Conservation (phyloP, 1,139 yeast genomes). For the Saccharomyces hybrid region DNA sequence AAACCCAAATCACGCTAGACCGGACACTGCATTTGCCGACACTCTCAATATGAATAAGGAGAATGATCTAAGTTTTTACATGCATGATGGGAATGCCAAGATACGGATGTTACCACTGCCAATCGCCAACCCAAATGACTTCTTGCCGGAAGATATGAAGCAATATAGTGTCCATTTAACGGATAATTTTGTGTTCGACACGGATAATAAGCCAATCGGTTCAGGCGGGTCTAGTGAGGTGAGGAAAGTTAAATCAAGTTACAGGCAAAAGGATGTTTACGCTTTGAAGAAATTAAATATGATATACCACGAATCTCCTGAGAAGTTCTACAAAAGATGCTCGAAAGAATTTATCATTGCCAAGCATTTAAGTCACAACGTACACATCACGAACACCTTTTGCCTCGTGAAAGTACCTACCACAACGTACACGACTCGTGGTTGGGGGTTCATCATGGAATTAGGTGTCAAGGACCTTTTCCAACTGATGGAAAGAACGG, state of each 20-base stretch:
- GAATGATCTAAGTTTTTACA: constrained; percentile 22
- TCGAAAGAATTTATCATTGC: constrained; percentile 57
- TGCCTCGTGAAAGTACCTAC: constrained; percentile 53
- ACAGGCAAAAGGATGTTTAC: constrained; percentile 33
- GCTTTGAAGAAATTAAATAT: constrained; percentile 65
- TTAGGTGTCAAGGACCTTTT: constrained; percentile 63
- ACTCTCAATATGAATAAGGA: constrained; percentile 8
- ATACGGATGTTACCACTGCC: constrained; percentile 52
- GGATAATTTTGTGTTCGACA: constrained; percentile 49
- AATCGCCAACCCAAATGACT: constrained; percentile 60
- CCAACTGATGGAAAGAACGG: constrained; percentile 45
- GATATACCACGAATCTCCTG: constrained; percentile 52
- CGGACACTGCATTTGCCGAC: constrained; percentile 13
- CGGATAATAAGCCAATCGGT: constrained; percentile 45
- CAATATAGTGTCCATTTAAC: constrained; percentile 46
- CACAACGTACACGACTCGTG: constrained; percentile 47
- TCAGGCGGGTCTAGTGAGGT: constrained; percentile 73
- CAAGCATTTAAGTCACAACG: constrained; percentile 41
- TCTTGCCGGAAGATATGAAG: constrained; percentile 47
- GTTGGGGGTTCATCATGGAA: constrained; percentile 74
- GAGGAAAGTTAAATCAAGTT: constrained; percentile 41
- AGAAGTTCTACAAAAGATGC: constrained; percentile 60
- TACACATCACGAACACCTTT: constrained; percentile 53
- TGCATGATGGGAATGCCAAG: constrained; percentile 34
- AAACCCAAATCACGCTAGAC: constrained; percentile 14